Evolutionary conservation across 352 stramenopile species (phyloP).

Genomic region (Globisporangium paddicum): DNA sequence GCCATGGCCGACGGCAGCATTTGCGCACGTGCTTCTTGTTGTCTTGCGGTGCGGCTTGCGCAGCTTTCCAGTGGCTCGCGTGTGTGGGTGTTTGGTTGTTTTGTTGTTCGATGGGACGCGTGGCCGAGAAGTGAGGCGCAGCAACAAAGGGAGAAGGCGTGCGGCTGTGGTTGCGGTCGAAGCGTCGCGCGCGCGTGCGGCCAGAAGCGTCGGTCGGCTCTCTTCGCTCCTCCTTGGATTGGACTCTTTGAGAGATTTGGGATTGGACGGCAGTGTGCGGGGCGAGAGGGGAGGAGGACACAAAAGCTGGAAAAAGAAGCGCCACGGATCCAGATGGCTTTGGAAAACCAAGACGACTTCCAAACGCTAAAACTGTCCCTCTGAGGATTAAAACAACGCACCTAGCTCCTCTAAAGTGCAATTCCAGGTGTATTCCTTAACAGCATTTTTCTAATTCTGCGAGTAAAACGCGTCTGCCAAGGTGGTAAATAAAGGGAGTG

Average conservation of each 20-base stretch:
- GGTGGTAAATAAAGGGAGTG: neutral
- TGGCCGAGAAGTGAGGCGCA: neutral
- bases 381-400: neutral
- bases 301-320: neutral
- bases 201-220: neutral
- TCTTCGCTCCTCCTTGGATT: neutral
- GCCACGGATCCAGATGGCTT: neutral
- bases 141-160: neutral
- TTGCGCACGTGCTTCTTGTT: neutral
- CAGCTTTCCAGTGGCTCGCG: neutral
- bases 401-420: neutral
- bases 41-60: no score
- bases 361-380: neutral
- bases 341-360: neutral
- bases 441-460: neutral
- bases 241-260: neutral
- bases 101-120: constrained; percentile 8
- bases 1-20: constrained; percentile 4
- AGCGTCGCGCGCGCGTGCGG: neutral
- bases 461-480: neutral
- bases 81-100: neutral
- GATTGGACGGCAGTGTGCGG: neutral
- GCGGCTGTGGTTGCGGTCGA: neutral
- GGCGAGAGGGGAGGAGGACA: constrained; percentile 5
- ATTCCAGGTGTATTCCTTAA: neutral